Base-by-base conservation (phyloP, 805 yeast species). In the Candida nanaspora region DNA sequence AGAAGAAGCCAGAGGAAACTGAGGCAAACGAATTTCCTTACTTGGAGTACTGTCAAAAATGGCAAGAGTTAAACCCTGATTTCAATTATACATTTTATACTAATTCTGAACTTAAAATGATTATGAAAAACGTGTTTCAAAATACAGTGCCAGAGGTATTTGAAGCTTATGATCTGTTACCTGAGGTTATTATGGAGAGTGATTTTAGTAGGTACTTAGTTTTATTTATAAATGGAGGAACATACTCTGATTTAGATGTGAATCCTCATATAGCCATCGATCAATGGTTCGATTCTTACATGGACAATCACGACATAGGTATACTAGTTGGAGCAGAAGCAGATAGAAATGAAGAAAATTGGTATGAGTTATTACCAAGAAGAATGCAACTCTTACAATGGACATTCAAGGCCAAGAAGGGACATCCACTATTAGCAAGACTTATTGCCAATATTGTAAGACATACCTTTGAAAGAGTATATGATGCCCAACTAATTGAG, bases 401-500 rank as follows among this genome's bases (percentile, higher is more conserved):
- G 64, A 68, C 75, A 3, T 55, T 76, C 37, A 77, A 74, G 51
- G 64, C 74, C 19, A 72, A 69, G 46, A 74, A 71, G 10, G 73
- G 76, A n/a, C 82, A 76, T 53, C 81, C 80, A 1, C 55, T 73
- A 7, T 61, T 73, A 45, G 66, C 77, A n/a, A 69, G 66, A 42
- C 49, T 72, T 31, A 69, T 76, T 30, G 64, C 74, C 8, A 59
- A 56, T 31, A 73, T 76, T 41, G 72, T 72, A 2, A 71, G 68
- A 32, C 48, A 53, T 29, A 70, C 78, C 3, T 53, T 70, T 35
- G 55, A 65, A 18, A 52, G 72, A 35, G 60, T 64, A 33, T 47
- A 53, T 23, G 52, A 59, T 3, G 62, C 62, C 1, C 53, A 61
- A 23, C 37, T 44, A 6, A 35, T 28, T 25, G n/a, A n/a, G n/a